Evolutionary conservation across 2,329 filamentous ascomycete genomes (phyloP).

Genomic region (Sporothrix pseudoabietina): DNA sequence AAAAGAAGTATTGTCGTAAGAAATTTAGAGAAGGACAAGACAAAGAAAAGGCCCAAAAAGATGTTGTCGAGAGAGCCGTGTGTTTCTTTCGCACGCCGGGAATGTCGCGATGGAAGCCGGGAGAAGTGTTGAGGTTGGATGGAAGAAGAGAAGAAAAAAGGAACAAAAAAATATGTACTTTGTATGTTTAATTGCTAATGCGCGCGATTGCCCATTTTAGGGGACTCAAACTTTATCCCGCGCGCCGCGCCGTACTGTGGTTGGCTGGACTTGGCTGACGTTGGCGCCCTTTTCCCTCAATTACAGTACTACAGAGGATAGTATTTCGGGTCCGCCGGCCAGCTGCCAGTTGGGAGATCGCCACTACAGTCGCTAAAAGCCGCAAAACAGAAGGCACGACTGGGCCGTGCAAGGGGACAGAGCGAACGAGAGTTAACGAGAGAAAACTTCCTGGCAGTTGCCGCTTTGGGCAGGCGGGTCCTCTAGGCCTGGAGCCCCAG

Average conservation of each 20-base stretch:
- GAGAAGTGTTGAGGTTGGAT: neutral
- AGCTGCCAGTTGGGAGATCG: neutral
- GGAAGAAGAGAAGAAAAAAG: neutral
- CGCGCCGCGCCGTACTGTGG: neutral
- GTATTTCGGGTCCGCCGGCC: slow-evolving; percentile 24
- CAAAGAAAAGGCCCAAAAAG: neutral
- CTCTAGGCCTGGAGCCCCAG: neutral
- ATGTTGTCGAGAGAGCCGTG: slow-evolving; percentile 2
- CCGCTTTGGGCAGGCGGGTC: slow-evolving; percentile 8
- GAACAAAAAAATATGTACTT: neutral
- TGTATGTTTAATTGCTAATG: slow-evolving; percentile 6
- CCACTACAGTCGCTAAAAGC: slow-evolving; percentile 17
- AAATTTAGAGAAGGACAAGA: neutral
- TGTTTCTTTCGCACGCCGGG: neutral
- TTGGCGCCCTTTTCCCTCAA: neutral
- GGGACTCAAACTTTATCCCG: neutral
- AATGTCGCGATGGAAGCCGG: slow-evolving; percentile 21
- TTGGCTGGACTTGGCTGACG: neutral
- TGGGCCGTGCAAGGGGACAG: neutral
- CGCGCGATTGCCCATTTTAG: neutral
- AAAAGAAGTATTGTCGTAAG: too few species aligned
- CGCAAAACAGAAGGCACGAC: slow-evolving; percentile 1
- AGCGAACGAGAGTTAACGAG: neutral
- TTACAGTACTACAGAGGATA: neutral
- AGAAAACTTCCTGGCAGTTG: slow-evolving; percentile 13